phyloP scores from a whole-genome alignment of 106 monocot genomes.

The Chionographis japonica region DNA sequence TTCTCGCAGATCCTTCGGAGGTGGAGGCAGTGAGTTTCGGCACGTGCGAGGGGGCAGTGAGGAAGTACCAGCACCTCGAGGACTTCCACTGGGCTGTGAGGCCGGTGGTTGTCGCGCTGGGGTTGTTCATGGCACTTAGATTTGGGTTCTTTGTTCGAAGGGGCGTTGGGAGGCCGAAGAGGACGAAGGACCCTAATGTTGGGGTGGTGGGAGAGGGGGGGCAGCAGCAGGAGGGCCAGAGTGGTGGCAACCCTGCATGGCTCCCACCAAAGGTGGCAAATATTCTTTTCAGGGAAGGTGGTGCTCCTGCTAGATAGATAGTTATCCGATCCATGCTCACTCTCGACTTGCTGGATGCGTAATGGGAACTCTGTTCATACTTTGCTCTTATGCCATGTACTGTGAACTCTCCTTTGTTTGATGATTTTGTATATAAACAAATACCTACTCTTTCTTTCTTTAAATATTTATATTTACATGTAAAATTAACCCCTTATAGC shows the following conservation, averaged over 20 bases:
- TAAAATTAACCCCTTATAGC: no score
- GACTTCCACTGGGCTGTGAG: conserved; percentile 90
- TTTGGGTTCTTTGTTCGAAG: conserved; percentile 49
- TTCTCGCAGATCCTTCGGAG: conserved; percentile 69
- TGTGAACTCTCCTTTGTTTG: no score
- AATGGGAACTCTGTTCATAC: no score
- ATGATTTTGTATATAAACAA: no score
- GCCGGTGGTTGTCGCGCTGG: conserved; percentile 67
- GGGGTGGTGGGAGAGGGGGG: conserved; percentile 7
- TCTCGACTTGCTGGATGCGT: no score
- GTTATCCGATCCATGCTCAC: no score
- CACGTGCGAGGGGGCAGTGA: conserved; percentile 59
- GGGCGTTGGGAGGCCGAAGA: conserved; percentile 21
- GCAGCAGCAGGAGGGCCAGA: conserved; percentile 28
- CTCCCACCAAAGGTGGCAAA: conserved; percentile 65
- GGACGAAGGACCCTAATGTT: conserved; percentile 8
- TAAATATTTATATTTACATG: no score
- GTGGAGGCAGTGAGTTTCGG: conserved; percentile 68
- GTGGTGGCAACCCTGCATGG: conserved; percentile 38
- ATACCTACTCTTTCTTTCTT: no score
- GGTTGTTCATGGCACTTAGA: conserved; percentile 60
- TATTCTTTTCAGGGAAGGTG: conserved; percentile 60
- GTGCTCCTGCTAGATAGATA: conserved; percentile 27
- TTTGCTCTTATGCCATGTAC: no score
- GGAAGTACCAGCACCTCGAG: conserved; percentile 91